Conservation (phyloP, 2,329 filamentous ascomycete species). For the Cladosporium sp. region DNA sequence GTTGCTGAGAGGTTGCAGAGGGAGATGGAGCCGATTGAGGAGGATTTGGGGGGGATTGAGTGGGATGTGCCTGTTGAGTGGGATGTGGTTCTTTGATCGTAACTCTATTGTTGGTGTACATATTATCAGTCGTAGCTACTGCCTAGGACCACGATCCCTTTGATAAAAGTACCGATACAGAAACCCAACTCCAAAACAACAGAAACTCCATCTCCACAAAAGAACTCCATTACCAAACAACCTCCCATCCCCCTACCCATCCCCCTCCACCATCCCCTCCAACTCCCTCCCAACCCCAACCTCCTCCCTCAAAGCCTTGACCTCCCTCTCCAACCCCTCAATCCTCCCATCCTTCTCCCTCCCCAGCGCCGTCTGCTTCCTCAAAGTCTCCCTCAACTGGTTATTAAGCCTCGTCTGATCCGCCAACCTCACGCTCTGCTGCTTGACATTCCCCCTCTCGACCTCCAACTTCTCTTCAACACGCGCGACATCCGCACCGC, state of each 20-base stretch:
- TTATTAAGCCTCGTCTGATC: neutral
- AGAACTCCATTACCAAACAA: too few species aligned
- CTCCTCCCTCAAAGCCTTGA: neutral
- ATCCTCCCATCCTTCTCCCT: neutral
- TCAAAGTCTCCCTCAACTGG: neutral
- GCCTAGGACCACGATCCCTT: too few species aligned
- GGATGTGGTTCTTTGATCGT: neutral
- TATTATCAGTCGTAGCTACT: too few species aligned
- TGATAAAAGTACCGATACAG: too few species aligned
- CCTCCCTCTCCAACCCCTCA: neutral
- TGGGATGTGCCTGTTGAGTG: too few species aligned
- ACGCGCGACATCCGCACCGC: neutral
- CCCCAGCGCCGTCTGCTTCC: neutral
- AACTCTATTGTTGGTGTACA: too few species aligned
- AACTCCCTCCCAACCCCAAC: neutral
- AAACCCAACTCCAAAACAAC: too few species aligned
- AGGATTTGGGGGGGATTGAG: constrained; percentile 19
- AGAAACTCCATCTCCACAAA: too few species aligned
- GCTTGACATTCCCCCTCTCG: neutral
- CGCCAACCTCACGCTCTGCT: neutral
- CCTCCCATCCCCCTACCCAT: too few species aligned
- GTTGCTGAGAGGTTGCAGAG: constrained; percentile 64
- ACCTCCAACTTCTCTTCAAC: neutral
- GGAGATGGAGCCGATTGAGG: constrained; percentile 40
- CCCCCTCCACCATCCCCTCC: neutral